Evolutionary conservation across 768 basidiomycete species (phyloP).

Genomic region (Agrocybe chaxingu): DNA sequence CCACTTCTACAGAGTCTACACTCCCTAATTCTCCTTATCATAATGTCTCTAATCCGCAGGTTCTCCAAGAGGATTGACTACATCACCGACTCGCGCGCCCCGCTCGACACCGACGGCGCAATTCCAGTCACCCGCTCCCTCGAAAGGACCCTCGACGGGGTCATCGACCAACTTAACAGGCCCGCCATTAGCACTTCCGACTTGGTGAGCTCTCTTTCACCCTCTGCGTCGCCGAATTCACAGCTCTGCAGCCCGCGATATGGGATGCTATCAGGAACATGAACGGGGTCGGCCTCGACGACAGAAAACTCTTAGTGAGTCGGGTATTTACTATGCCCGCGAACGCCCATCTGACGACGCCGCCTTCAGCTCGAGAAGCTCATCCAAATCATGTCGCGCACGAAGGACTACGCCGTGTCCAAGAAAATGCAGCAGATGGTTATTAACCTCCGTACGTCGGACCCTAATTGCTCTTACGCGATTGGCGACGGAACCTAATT

Average conservation of each 20-base stretch:
- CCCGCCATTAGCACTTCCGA: slow-evolving; percentile 24
- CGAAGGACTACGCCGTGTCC: slow-evolving; percentile 28
- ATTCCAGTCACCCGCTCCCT: slow-evolving; percentile 15
- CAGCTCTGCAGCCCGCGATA: slow-evolving; percentile 39
- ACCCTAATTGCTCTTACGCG: slow-evolving; percentile 5
- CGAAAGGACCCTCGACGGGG: slow-evolving; percentile 23
- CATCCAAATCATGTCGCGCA: slow-evolving; percentile 56
- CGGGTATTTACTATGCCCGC: too few relatives aligned
- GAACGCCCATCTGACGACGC: background rate
- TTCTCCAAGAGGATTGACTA: slow-evolving; percentile 24
- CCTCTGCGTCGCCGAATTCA: background rate
- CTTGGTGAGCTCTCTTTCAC: slow-evolving; percentile 21
- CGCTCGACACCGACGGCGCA: slow-evolving; percentile 34
- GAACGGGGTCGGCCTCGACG: slow-evolving; percentile 43
- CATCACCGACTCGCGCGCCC: slow-evolving; percentile 18
- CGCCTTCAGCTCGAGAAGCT: slow-evolving; percentile 56
- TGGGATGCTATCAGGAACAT: slow-evolving; percentile 43
- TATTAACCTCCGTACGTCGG: slow-evolving; percentile 53
- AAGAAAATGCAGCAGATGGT: slow-evolving; percentile 43
- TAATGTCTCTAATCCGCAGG: slow-evolving; percentile 20
- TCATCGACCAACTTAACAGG: slow-evolving; percentile 26
- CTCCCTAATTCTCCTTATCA: slow-evolving; percentile 6
- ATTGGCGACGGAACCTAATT: slow-evolving; percentile 13
- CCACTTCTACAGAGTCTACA: slow-evolving; percentile 4
- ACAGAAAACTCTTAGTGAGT: slow-evolving; percentile 59